Evolutionary conservation across 331 rosid genomes (phyloP).

Genomic region (Rosa hybrid): DNA sequence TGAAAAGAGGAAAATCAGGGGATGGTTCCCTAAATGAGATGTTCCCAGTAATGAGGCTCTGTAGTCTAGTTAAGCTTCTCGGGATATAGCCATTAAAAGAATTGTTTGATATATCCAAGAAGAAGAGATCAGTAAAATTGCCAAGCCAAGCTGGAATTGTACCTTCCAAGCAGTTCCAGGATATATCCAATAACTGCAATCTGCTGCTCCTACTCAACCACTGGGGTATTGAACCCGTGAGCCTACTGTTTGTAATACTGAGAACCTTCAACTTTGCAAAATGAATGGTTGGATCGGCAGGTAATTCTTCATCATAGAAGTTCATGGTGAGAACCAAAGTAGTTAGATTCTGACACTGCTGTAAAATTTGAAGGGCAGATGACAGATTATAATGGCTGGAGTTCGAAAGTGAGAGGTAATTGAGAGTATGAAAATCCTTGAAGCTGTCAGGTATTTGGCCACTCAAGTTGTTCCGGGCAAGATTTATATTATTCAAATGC

Average conservation of each 20-base stretch:
- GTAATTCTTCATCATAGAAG: constrained; percentile 30
- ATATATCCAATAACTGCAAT: constrained; percentile 34
- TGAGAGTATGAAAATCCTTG: constrained; percentile 22
- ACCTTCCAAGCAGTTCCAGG: constrained; percentile 33
- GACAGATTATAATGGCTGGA: constrained; percentile 26
- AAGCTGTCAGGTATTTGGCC: constrained; percentile 38
- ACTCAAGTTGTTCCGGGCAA: constrained; percentile 24
- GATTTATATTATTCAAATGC: constrained; percentile 25
- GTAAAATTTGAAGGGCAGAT: constrained; percentile 28
- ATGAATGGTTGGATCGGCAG: constrained; percentile 28
- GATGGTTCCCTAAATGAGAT: constrained; percentile 17
- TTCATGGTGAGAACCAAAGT: constrained; percentile 35
- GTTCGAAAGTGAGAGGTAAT: constrained; percentile 31
- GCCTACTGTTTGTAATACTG: constrained; percentile 27
- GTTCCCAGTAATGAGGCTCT: constrained; percentile 10
- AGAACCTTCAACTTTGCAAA: constrained; percentile 34
- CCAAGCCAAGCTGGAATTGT: constrained; percentile 38
- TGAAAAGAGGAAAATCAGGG: constrained; percentile 22
- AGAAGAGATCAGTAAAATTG: constrained; percentile 18
- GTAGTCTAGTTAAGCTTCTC: constrained; percentile 14
- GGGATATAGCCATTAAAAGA: constrained; percentile 28
- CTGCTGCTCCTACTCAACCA: constrained; percentile 26
- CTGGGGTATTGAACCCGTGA: constrained; percentile 34
- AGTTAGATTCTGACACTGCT: constrained; percentile 32
- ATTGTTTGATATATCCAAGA: constrained; percentile 38